Percentiles rank a stretch among this genome's conserved stretches.
Conservation (phyloP, 768 basidiomycete species). For the Podaxis sp. region DNA sequence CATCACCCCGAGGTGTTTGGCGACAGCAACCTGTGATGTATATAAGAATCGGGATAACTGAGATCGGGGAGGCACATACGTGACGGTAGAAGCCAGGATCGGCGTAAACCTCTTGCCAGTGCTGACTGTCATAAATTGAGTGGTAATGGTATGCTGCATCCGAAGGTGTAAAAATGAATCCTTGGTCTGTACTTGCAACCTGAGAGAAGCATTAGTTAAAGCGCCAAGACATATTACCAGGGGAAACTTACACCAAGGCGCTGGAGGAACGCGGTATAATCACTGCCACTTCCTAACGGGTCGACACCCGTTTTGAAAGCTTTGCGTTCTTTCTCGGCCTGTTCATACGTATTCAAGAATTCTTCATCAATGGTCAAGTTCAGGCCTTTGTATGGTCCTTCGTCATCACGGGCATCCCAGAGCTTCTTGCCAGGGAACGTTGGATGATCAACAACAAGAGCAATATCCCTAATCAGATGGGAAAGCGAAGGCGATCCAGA, state of each 20-base stretch:
- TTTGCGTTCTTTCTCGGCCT: constrained; percentile 28
- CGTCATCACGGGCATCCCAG: constrained; percentile 74
- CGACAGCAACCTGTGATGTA: constrained; percentile 53
- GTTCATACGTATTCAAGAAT: constrained; percentile 37
- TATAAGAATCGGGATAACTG: neutral
- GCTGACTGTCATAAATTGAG: constrained; percentile 69
- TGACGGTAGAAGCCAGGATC: constrained; percentile 78
- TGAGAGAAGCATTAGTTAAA: constrained; percentile 2
- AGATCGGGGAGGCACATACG: constrained; percentile 34
- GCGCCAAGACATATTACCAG: neutral
- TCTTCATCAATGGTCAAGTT: constrained; percentile 38
- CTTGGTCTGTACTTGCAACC: constrained; percentile 45
- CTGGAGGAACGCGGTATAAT: constrained; percentile 92
- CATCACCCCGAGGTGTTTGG: constrained; percentile 64
- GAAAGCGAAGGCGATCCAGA: constrained; percentile 80
- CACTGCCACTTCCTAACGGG: constrained; percentile 84
- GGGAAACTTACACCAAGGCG: constrained; percentile 42
- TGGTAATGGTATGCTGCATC: constrained; percentile 78
- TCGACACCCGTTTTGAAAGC: constrained; percentile 41
- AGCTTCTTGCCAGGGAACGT: constrained; percentile 60
- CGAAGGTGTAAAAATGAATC: constrained; percentile 37
- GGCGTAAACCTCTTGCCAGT: constrained; percentile 73
- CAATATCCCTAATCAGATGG: constrained; percentile 65
- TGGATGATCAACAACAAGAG: constrained; percentile 73
- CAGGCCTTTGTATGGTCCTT: constrained; percentile 46